Percentiles rank a stretch among this genome's conserved stretches.
Conservation (phyloP, 169 alveolate species). For the Eimeria falciformis region DNA sequence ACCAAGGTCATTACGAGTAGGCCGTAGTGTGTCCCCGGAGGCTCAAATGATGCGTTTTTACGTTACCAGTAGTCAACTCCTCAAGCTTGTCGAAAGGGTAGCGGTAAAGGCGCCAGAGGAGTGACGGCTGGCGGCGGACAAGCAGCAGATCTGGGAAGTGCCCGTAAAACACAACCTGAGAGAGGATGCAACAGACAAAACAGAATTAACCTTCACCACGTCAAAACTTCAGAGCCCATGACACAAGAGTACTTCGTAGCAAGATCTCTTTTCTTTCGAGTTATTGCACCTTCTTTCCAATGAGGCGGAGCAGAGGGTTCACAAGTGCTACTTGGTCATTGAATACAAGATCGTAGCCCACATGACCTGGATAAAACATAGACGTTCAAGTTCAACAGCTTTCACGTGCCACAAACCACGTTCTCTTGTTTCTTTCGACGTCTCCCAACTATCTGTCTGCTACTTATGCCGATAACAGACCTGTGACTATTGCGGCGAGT, state of each 20-base stretch:
- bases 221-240: no score
- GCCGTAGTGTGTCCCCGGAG: slow-evolving; percentile 75
- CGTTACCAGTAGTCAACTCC: slow-evolving; percentile 48
- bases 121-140: slow-evolving; percentile 85
- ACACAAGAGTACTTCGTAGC: no score
- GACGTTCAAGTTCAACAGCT: no score
- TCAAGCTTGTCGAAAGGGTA: slow-evolving; percentile 88
- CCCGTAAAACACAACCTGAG: slow-evolving; percentile 91
- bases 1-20: neutral
- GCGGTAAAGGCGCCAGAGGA: slow-evolving; percentile 87
- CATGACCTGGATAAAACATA: slow-evolving; percentile 74
- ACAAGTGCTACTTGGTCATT: slow-evolving; percentile 90
- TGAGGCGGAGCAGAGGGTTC: slow-evolving; percentile 71
- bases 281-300: slow-evolving; percentile 71
- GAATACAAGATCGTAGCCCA: slow-evolving; percentile 89
- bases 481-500: slow-evolving; percentile 64
- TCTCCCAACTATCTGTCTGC: neutral
- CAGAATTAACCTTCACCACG: no score
- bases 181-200: neutral
- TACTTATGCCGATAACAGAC: no score
- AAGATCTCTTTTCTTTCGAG: no score
- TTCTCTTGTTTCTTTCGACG: no score
- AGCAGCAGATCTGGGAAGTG: slow-evolving; percentile 95
- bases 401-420: no score
- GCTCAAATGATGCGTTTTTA: slow-evolving; percentile 69